phyloP scores from a whole-genome alignment of 441 rosid genomes.

The Lepidium campestre region DNA sequence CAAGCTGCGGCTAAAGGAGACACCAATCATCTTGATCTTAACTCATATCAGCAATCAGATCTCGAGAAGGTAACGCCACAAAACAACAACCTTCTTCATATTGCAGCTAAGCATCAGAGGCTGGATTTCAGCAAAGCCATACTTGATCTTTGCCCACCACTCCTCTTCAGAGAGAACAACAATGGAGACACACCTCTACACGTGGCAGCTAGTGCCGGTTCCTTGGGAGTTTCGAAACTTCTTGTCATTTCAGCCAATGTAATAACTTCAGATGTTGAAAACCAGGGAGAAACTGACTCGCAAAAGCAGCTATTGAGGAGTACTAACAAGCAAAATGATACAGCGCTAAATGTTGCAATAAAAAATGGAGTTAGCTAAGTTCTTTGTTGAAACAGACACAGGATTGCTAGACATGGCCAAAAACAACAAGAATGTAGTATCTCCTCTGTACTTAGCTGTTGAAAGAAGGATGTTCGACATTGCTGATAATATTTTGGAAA shows the following conservation, averaged over 20 bases:
- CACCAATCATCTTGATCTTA: neutral
- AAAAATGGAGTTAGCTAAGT: constrained; percentile 28
- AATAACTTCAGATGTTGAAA: neutral
- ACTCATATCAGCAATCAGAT: neutral
- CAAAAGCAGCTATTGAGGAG: constrained; percentile 17
- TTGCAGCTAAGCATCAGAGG: constrained; percentile 15
- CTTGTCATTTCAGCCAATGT: neutral
- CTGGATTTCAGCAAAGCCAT: neutral
- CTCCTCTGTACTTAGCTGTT: constrained; percentile 33
- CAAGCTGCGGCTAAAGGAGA: constrained; percentile 16
- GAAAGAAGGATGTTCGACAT: constrained; percentile 17
- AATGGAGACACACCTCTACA: constrained; percentile 40
- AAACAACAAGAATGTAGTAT: neutral
- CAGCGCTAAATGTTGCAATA: constrained; percentile 30
- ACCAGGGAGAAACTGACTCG: neutral
- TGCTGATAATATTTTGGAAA: constrained; percentile 19
- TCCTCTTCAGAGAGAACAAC: constrained; percentile 19
- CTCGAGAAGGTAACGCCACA: constrained; percentile 17
- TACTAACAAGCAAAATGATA: constrained; percentile 30
- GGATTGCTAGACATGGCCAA: constrained; percentile 18
- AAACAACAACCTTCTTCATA: constrained; percentile 19
- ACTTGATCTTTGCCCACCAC: constrained; percentile 9
- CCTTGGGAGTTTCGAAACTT: constrained; percentile 14
- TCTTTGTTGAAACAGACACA: constrained; percentile 25
- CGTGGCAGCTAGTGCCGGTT: constrained; percentile 32